Conservation (phyloP, 768 basidiomycete genomes). For the Lactarius deliciosus region DNA sequence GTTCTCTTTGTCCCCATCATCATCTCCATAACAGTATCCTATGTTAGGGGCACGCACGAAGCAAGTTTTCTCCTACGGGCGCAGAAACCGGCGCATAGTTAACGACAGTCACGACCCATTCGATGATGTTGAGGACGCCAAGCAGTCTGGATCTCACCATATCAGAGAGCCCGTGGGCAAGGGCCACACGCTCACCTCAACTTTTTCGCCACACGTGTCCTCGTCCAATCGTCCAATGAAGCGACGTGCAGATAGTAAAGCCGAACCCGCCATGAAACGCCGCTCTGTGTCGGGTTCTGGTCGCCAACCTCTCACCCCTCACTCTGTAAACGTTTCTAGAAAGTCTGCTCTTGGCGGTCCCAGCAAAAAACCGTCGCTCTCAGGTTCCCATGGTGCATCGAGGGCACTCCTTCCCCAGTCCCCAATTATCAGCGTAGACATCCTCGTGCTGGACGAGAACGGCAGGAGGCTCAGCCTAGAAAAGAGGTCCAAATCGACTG, state of each 20-base stretch:
- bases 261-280: slow-evolving; percentile 8
- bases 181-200: neutral
- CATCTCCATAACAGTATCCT: neutral
- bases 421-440: slow-evolving; percentile 62
- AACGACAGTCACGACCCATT: slow-evolving; percentile 37
- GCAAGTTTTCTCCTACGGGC: slow-evolving; percentile 64
- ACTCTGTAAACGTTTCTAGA: slow-evolving; percentile 40
- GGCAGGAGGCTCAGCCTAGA: slow-evolving; percentile 63
- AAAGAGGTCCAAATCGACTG: slow-evolving; percentile 50
- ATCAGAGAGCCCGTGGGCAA: neutral
- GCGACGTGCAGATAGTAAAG: slow-evolving; percentile 22
- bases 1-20: neutral
- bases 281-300: slow-evolving; percentile 20
- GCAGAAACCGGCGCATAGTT: slow-evolving; percentile 60
- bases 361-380: slow-evolving; percentile 31
- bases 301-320: slow-evolving; percentile 45
- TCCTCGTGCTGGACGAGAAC: slow-evolving; percentile 59
- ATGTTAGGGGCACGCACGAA: slow-evolving; percentile 67
- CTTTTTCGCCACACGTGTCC: slow-evolving; percentile 24
- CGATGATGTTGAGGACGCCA: slow-evolving; percentile 17
- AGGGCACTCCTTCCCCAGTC: slow-evolving; percentile 39
- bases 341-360: slow-evolving; percentile 35
- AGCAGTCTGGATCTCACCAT: neutral
- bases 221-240: slow-evolving; percentile 23
- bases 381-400: slow-evolving; percentile 24